Conservation (phyloP, 192 early-diverging fungal species). For the Funneliformis mosseae region DNA sequence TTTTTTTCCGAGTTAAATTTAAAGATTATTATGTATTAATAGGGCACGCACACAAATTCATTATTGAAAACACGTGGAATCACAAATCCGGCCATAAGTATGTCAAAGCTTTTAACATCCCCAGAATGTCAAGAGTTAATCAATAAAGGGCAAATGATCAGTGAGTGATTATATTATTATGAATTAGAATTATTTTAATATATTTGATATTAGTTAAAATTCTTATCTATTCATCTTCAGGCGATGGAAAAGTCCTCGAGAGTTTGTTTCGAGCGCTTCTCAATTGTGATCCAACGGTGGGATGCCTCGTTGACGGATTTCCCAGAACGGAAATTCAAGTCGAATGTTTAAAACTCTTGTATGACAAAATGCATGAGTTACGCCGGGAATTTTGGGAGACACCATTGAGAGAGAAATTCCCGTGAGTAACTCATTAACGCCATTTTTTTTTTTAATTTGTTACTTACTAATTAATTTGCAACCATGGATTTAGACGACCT, state of each 20-base stretch:
- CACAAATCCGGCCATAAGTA: slow-evolving; percentile 58
- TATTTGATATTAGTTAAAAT: not conserved
- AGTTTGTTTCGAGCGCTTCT: slow-evolving; percentile 53
- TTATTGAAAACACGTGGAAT: slow-evolving; percentile 58
- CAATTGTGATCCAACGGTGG: slow-evolving; percentile 54
- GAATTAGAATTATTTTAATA: not conserved
- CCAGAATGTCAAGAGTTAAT: slow-evolving; percentile 62
- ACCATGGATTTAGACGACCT: slow-evolving; percentile 40
- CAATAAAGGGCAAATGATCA: slow-evolving; percentile 60
- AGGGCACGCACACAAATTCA: slow-evolving; percentile 60
- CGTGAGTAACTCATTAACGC: slow-evolving; percentile 27
- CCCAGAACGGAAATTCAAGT: slow-evolving; percentile 62
- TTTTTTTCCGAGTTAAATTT: not conserved
- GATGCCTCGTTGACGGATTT: slow-evolving; percentile 59
- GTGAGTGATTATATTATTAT: not conserved
- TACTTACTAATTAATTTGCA: not conserved
- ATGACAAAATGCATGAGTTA: slow-evolving; percentile 60
- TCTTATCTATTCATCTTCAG: not conserved
- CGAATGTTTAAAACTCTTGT: slow-evolving; percentile 54
- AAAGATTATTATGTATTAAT: not conserved
- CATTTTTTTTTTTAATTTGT: not conserved
- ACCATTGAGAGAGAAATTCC: slow-evolving; percentile 51
- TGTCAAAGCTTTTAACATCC: slow-evolving; percentile 53
- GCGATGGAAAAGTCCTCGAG: slow-evolving; percentile 57
- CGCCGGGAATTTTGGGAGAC: slow-evolving; percentile 54